Percentiles rank a stretch among this genome's conserved stretches.
phyloP scores from a whole-genome alignment of 768 basidiomycete genomes.

The Trametes cinnabarina region DNA sequence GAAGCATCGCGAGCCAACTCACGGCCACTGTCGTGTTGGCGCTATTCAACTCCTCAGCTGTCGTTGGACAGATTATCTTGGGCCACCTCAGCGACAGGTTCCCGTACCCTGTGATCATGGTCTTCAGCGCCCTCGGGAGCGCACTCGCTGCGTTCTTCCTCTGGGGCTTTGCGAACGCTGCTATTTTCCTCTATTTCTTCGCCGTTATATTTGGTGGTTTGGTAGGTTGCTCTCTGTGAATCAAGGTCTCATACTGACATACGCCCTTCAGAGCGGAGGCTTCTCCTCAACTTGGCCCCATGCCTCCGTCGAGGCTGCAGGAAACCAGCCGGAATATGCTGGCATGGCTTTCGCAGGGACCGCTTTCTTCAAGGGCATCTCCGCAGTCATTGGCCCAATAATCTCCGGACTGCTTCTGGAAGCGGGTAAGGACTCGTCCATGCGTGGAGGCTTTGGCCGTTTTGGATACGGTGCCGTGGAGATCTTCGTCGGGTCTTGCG shows the following conservation, averaged over 20 bases:
- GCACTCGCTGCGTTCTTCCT: constrained; percentile 17
- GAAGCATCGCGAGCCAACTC: constrained; percentile 12
- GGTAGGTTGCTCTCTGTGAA: not conserved
- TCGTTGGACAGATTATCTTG: constrained; percentile 20
- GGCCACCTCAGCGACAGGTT: constrained; percentile 21
- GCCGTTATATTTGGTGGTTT: constrained; percentile 22
- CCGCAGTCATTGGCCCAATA: constrained; percentile 19
- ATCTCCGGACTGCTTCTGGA: constrained; percentile 16
- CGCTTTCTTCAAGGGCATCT: constrained; percentile 15
- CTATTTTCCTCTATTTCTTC: constrained; percentile 20
- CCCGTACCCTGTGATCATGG: constrained; percentile 22
- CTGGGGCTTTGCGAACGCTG: constrained; percentile 22
- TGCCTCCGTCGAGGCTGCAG: constrained; percentile 15
- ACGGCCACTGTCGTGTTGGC: constrained; percentile 21
- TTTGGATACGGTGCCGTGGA: constrained; percentile 19
- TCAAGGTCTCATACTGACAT: not conserved
- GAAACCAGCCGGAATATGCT: constrained; percentile 14
- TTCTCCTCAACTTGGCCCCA: constrained; percentile 15
- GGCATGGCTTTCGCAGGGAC: constrained; percentile 11
- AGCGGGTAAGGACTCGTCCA: constrained; percentile 3
- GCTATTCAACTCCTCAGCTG: constrained; percentile 22
- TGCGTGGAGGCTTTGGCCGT: constrained; percentile 13
- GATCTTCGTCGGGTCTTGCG: constrained; percentile 20
- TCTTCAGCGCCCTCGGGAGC: constrained; percentile 10
- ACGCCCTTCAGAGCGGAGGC: constrained; percentile 11